A percentile compares a stretch with the other conserved stretches of the same genome.
Conservation (phyloP, 306 rosid species). For the Vigna trinervia region DNA sequence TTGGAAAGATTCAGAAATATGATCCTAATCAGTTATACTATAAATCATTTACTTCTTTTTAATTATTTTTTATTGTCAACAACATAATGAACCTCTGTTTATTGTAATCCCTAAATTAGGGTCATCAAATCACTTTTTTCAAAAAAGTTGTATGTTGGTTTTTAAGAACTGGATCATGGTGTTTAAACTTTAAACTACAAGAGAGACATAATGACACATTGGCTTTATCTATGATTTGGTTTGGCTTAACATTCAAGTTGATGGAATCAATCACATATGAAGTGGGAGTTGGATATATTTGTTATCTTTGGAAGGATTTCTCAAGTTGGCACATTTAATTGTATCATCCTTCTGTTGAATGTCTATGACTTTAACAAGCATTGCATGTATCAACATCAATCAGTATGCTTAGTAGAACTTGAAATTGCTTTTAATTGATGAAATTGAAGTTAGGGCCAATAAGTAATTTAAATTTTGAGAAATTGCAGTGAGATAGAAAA, state of each 20-base stretch:
- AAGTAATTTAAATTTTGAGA: conserved; percentile 11
- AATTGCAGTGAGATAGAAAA: conserved; percentile 30
- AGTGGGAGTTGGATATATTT: conserved; percentile 26
- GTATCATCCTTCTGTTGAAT: conserved; percentile 7
- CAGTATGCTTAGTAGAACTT: conserved; percentile 6
- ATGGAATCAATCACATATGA: conserved; percentile 16
- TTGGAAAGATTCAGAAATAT: too few species aligned
- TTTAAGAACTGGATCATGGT: not conserved
- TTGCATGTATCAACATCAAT: conserved; percentile 5
- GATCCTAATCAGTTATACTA: too few species aligned
- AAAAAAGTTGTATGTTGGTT: not conserved
- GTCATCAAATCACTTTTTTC: too few species aligned
- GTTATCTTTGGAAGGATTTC: conserved; percentile 27
- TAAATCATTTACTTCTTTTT: too few species aligned
- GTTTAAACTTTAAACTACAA: not conserved
- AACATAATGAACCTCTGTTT: too few species aligned
- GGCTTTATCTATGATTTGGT: conserved; percentile 9
- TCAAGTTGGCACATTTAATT: conserved; percentile 3
- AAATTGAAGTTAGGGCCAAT: conserved; percentile 18
- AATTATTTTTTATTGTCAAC: too few species aligned
- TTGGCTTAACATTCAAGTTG: conserved; percentile 19
- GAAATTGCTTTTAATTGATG: not conserved
- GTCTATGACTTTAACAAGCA: not conserved
- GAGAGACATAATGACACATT: not conserved
- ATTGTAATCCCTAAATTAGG: too few species aligned